Percentiles rank a stretch among this genome's conserved stretches.
phyloP scores from a whole-genome alignment of 2,329 filamentous ascomycete genomes.

The Fusarium equiseti region DNA sequence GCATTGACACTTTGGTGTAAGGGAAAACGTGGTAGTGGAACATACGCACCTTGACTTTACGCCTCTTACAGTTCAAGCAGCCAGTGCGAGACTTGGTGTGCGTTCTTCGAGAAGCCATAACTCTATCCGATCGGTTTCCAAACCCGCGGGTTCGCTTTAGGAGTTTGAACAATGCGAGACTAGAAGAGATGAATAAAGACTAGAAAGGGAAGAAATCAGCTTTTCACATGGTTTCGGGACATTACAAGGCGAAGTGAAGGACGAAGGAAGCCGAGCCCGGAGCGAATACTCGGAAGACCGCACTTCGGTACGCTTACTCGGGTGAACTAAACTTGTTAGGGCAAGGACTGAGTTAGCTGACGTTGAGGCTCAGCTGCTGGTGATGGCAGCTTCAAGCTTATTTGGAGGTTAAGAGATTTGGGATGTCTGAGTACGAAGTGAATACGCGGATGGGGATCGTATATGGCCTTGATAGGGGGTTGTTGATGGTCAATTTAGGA shows the following conservation, averaged over 20 bases:
- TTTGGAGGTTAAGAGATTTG: background rate
- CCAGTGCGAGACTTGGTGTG: constrained; percentile 53
- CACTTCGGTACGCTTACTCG: constrained; percentile 42
- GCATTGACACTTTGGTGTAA: background rate
- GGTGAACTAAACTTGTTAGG: constrained; percentile 24
- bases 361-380: constrained; percentile 16
- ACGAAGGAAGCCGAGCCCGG: constrained; percentile 19
- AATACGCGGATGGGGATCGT: background rate
- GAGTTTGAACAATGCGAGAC: constrained; percentile 7
- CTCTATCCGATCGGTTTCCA: constrained; percentile 4
- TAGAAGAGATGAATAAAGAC: constrained; percentile 2
- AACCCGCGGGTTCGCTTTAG: constrained; percentile 42
- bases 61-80: constrained; percentile 50
- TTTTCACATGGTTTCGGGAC: constrained; percentile 18
- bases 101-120: constrained; percentile 45
- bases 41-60: constrained; percentile 51
- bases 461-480: background rate
- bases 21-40: background rate
- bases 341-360: background rate
- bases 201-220: constrained; percentile 9
- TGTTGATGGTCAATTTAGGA: background rate
- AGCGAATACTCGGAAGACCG: constrained; percentile 39
- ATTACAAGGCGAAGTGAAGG: constrained; percentile 7
- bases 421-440: background rate
- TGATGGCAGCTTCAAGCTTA: background rate